Evolutionary conservation across 2,329 filamentous ascomycete species (phyloP), one percentile per base, ranked within the genome.

Genomic region (Harringtonia aguacate): DNA sequence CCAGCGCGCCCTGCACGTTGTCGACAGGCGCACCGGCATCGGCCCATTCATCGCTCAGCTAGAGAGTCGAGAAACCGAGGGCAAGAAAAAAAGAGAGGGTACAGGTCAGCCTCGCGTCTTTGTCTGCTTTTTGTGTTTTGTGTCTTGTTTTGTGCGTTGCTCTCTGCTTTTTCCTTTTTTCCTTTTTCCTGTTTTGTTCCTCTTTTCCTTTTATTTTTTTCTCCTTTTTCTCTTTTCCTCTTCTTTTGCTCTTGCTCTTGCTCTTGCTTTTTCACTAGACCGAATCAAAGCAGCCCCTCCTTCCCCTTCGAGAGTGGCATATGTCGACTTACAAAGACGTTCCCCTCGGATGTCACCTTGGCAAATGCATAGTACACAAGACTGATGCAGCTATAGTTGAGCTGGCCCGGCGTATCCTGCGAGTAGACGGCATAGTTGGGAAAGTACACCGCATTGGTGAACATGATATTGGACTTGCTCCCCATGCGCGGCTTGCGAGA

Each of bases 351-450:
- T 50, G 77, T 77, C 36, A 90, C 75, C 62, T 75, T 84, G 46
- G 84, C 84, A 72, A 86, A 89, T 13, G 85, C 84, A 58, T 90
- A 90, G 62, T 88, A 89, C 22, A 89, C 78, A 56, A 87, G 82
- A 52, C 82, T 88, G 55, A 90, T 79, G 55, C 82, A 85, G 51
- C 77, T 77, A 59, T 86, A 78, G 58, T 85, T 84, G 56, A 90
- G 66, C 44, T 78, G 78, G 1, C 77, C 84, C 0, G 86, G 86
- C 15, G 83, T 83, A 54, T 86, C 77, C 50, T 81, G 75, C 45
- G 73, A 71, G 62, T 88, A 87, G 52, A 87, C 76, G 46, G 79
- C 71, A 65, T 77, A 79, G 62, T 86, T 90, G n/a, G 84, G 84
- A 60, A 86, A 92, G 64, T 90, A 92, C 17, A 87, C 82, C 20